Conservation (phyloP, 2,329 filamentous ascomycete species). For the Claviceps quebecensis region DNA sequence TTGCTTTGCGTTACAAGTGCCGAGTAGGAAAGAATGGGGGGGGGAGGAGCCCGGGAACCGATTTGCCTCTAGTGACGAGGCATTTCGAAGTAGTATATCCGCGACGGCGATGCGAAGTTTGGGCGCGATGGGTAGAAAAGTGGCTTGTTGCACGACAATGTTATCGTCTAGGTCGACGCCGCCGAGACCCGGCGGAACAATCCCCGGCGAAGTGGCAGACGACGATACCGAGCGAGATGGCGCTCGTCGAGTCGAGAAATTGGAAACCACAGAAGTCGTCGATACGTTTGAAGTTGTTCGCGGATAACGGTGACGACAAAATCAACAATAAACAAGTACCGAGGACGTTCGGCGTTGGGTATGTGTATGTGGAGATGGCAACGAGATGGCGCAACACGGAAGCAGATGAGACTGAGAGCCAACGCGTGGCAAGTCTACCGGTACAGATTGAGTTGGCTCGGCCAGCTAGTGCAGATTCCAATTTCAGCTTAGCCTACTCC, state of each 20-base stretch:
- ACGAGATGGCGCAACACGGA: too few relatives aligned
- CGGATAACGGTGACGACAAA: neutral
- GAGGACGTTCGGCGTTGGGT: neutral
- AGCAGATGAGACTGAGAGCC: neutral
- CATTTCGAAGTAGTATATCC: neutral
- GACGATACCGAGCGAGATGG: neutral
- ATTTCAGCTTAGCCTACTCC: neutral
- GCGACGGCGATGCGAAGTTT: neutral
- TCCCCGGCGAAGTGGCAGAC: neutral
- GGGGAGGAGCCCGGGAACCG: neutral
- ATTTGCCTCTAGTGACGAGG: neutral
- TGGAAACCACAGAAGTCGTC: neutral
- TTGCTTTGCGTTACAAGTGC: neutral
- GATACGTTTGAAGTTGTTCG: neutral
- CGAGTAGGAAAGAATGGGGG: neutral
- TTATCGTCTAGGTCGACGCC: neutral
- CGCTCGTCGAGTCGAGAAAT: neutral
- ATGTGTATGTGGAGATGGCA: neutral
- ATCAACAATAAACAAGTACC: neutral
- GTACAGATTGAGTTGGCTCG: neutral
- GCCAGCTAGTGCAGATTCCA: neutral
- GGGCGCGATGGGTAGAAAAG: neutral
- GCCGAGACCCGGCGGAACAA: neutral
- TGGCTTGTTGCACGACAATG: neutral
- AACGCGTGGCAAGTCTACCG: neutral